Evolutionary conservation across 768 basidiomycete genomes (phyloP).

Genomic region (Trametes maxima): DNA sequence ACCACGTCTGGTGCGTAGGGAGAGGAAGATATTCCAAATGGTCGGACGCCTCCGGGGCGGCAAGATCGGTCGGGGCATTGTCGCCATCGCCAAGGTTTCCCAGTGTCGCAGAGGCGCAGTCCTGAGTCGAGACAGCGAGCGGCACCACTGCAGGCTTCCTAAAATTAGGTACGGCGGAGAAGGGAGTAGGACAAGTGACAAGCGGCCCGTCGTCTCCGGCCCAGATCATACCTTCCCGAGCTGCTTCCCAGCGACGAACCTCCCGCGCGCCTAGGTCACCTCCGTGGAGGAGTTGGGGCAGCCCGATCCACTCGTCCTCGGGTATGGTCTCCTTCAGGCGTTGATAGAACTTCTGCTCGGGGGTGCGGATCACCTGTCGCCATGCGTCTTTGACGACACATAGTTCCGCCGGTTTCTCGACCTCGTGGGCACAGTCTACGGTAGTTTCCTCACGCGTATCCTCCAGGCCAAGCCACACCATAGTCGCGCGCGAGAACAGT

Average conservation of each 20-base stretch:
- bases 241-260: not conserved
- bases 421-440: not conserved
- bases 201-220: not conserved
- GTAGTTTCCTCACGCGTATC: not conserved
- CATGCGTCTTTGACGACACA: slow-evolving; percentile 19
- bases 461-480: slow-evolving; percentile 16
- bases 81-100: not conserved
- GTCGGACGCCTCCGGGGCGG: not conserved
- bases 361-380: slow-evolving; percentile 8
- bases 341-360: slow-evolving; percentile 10
- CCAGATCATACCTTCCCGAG: not conserved
- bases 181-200: not conserved
- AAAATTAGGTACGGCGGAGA: not conserved
- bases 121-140: not conserved
- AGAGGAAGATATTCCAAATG: not conserved
- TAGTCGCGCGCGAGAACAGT: slow-evolving; percentile 19
- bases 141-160: not conserved
- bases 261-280: not conserved
- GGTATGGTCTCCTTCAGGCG: not conserved
- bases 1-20: slow-evolving; percentile 3
- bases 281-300: not conserved
- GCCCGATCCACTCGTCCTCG: not conserved
- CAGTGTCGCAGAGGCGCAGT: no score
- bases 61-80: not conserved
- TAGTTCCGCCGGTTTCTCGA: not conserved